Percentiles rank a stretch among this genome's conserved stretches.
These are phyloP conservation scores for Limonium bicolor DNA, from an alignment of 148 eudicot genomes.

Conservation along the genomic window DNA sequence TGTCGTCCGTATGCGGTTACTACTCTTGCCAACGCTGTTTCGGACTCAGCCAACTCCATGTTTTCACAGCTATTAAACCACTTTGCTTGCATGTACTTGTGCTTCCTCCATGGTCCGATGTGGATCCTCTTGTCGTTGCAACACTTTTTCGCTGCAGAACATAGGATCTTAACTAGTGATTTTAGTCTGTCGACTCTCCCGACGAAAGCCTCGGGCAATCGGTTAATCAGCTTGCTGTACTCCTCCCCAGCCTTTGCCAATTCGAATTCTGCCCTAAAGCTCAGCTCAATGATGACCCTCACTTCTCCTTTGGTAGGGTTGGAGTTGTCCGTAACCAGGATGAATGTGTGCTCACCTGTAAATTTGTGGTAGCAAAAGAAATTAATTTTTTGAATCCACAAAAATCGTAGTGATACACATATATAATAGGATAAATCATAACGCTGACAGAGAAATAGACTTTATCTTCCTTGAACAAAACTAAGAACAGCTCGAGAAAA, in stretches of 20 bases:
- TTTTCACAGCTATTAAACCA: slow-evolving; percentile 56
- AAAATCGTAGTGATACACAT: neutral
- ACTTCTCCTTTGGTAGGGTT: slow-evolving; percentile 40
- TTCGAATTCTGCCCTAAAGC: slow-evolving; percentile 69
- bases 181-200: slow-evolving; percentile 65
- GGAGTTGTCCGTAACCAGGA: slow-evolving; percentile 53
- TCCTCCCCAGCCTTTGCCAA: slow-evolving; percentile 78
- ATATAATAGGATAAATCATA: neutral
- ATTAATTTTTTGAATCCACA: neutral
- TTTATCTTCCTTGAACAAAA: no score
- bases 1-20: neutral
- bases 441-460: no score
- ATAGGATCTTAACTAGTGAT: slow-evolving; percentile 40
- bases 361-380: neutral
- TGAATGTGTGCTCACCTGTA: slow-evolving; percentile 70
- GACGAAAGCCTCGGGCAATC: slow-evolving; percentile 62
- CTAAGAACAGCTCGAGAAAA: no score
- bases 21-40: neutral
- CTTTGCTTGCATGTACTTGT: slow-evolving; percentile 74
- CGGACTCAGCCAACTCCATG: slow-evolving; percentile 2
- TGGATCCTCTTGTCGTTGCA: slow-evolving; percentile 92
- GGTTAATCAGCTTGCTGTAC: slow-evolving; percentile 43
- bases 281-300: slow-evolving; percentile 58
- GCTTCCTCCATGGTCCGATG: slow-evolving; percentile 89
- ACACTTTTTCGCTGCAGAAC: slow-evolving; percentile 69